These are phyloP conservation scores for Ceratocystiopsis sp. DNA, from an alignment of 2,329 filamentous ascomycete species.

Conservation along the genomic window DNA sequence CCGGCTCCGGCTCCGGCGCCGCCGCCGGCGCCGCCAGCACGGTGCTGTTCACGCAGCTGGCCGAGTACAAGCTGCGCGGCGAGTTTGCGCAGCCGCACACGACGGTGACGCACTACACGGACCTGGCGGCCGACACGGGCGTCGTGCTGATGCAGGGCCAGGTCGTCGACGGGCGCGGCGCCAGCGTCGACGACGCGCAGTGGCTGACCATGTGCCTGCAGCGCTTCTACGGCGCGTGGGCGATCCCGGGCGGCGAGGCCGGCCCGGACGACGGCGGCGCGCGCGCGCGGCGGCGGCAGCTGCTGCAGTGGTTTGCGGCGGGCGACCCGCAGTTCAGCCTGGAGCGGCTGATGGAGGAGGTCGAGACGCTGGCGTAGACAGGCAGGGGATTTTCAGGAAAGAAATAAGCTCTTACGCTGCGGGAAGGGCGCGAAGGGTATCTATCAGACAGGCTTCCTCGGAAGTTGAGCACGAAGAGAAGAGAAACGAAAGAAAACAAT, in stretches of 20 bases:
- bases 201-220: constrained; percentile 89
- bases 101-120: constrained; percentile 78
- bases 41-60: constrained; percentile 85
- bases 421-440: too few relatives aligned
- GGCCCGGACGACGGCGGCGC: constrained; percentile 33
- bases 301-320: constrained; percentile 67
- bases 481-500: background rate
- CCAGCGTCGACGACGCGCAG: constrained; percentile 65
- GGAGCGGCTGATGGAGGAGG: constrained; percentile 73
- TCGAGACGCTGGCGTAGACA: constrained; percentile 51
- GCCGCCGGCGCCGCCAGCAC: constrained; percentile 29
- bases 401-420: too few relatives aligned
- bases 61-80: constrained; percentile 79
- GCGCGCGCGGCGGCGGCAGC: constrained; percentile 39
- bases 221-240: constrained; percentile 69
- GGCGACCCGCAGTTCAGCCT: constrained; percentile 70
- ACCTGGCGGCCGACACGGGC: constrained; percentile 56
- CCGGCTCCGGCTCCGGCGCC: background rate
- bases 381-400: too few relatives aligned
- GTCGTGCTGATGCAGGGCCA: constrained; percentile 75
- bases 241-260: constrained; percentile 16
- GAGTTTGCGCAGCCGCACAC: constrained; percentile 88
- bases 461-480: background rate
- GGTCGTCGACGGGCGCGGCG: constrained; percentile 58
- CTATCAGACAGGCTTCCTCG: too few relatives aligned